Conservation (phyloP, 2,329 filamentous ascomycete genomes). For the Monosporascus cannonballus region DNA sequence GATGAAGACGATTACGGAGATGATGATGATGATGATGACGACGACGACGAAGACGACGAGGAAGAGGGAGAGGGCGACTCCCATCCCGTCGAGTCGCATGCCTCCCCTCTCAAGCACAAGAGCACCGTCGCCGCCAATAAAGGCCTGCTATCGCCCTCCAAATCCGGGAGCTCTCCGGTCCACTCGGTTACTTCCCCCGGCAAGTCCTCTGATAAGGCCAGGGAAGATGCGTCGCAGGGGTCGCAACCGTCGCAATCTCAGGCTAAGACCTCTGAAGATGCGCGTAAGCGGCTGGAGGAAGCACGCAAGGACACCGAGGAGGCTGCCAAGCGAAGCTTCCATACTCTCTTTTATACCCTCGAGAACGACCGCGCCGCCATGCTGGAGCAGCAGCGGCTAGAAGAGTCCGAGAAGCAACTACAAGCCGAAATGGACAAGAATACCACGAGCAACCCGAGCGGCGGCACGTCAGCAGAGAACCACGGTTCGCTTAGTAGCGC, state of each 20-base stretch:
- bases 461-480: constrained; percentile 51
- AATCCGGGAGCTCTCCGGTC: constrained; percentile 61
- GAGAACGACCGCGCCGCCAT: constrained; percentile 95
- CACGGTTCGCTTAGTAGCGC: constrained; percentile 88
- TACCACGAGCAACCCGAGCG: constrained; percentile 43
- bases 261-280: constrained; percentile 74
- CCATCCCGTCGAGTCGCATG: constrained; percentile 35
- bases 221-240: constrained; percentile 41
- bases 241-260: constrained; percentile 26
- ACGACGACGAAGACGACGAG: constrained; percentile 63
- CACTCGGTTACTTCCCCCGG: constrained; percentile 57
- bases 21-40: constrained; percentile 75
- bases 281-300: constrained; percentile 87
- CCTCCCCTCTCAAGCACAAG: constrained; percentile 47
- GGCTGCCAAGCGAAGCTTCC: constrained; percentile 81
- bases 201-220: constrained; percentile 48
- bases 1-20: constrained; percentile 83
- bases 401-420: constrained; percentile 92
- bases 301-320: constrained; percentile 88
- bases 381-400: constrained; percentile 93
- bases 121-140: constrained; percentile 46
- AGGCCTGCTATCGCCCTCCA: constrained; percentile 61
- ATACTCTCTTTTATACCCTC: constrained; percentile 89
- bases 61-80: constrained; percentile 50
- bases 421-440: constrained; percentile 87